These are phyloP conservation scores for Elsinoe necatrix DNA, from an alignment of 2,329 filamentous ascomycete genomes.

Conservation along the genomic window DNA sequence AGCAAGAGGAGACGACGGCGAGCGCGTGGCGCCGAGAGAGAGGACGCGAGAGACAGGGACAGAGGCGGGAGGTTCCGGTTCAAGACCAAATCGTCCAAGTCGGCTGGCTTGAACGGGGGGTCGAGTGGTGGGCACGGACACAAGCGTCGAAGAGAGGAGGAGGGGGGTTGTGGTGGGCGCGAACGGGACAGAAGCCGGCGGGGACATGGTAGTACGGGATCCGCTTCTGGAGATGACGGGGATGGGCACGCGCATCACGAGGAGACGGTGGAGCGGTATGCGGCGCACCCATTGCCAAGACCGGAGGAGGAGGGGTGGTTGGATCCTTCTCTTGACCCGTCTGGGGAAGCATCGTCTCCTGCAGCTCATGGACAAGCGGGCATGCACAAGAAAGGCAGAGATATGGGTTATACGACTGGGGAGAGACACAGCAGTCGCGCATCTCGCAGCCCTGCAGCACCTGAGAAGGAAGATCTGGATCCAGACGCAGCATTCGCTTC, in stretches of 20 bases:
- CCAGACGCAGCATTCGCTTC: slow-evolving; percentile 76
- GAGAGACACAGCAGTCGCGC: too few relatives aligned
- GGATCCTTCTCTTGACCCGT: slow-evolving; percentile 12
- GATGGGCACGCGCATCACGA: not conserved
- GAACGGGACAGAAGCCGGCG: not conserved
- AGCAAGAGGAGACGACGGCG: not conserved
- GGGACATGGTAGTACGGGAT: not conserved
- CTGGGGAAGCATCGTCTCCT: not conserved
- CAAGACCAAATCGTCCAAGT: slow-evolving; percentile 1
- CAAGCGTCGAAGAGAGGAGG: not conserved
- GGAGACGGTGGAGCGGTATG: slow-evolving; percentile 13
- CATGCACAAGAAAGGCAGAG: too few relatives aligned
- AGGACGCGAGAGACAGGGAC: not conserved
- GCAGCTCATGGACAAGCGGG: not conserved
- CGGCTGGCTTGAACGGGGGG: not conserved
- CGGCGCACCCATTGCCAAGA: slow-evolving; percentile 17
- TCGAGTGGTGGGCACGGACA: not conserved
- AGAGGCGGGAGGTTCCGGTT: not conserved
- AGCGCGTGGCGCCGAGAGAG: not conserved
- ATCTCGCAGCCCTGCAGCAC: not conserved
- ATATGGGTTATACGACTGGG: too few relatives aligned
- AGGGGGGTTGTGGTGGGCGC: not conserved
- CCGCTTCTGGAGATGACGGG: not conserved
- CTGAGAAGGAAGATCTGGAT: slow-evolving; percentile 38
- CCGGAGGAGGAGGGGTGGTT: slow-evolving; percentile 3